Percentiles rank a stretch among this genome's conserved stretches.
Conservation (phyloP, 495 filamentous ascomycete species). For the Alectoria sarmentosa region DNA sequence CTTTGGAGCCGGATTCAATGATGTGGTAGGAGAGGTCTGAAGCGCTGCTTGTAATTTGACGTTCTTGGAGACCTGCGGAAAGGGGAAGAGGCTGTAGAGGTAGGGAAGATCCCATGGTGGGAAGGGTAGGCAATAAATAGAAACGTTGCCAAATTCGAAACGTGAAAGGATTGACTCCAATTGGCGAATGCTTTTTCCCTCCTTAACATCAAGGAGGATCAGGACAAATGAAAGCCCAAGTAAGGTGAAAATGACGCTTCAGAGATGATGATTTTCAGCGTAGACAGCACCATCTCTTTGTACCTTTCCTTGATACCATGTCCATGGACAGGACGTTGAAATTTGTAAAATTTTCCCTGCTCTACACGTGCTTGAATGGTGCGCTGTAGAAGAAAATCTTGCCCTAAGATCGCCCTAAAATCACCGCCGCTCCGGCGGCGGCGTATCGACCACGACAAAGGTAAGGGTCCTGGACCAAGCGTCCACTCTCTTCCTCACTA, state of each 20-base stretch:
- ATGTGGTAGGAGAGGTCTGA: constrained; percentile 54
- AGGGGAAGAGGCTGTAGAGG: constrained; percentile 41
- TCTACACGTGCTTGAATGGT: constrained; percentile 2
- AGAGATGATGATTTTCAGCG: background rate
- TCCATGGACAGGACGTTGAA: too few species aligned
- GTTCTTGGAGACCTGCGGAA: constrained; percentile 43
- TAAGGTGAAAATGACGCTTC: background rate
- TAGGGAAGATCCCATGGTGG: background rate
- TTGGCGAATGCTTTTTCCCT: background rate
- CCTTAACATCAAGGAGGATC: background rate
- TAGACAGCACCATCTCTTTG: background rate
- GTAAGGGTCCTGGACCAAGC: background rate
- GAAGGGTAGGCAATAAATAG: background rate
- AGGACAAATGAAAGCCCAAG: background rate
- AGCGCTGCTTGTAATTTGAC: constrained; percentile 41
- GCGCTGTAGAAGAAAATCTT: background rate
- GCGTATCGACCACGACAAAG: background rate
- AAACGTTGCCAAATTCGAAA: background rate
- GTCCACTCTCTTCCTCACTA: background rate
- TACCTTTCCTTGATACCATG: background rate
- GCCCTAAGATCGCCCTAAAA: constrained; percentile 2
- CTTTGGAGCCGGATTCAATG: constrained; percentile 44
- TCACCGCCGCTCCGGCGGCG: background rate
- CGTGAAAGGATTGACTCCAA: background rate
- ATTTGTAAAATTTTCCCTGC: background rate